These are phyloP conservation scores for Pestalotiopsis sp. DNA, from an alignment of 2,329 filamentous ascomycete species.

Conservation along the genomic window DNA sequence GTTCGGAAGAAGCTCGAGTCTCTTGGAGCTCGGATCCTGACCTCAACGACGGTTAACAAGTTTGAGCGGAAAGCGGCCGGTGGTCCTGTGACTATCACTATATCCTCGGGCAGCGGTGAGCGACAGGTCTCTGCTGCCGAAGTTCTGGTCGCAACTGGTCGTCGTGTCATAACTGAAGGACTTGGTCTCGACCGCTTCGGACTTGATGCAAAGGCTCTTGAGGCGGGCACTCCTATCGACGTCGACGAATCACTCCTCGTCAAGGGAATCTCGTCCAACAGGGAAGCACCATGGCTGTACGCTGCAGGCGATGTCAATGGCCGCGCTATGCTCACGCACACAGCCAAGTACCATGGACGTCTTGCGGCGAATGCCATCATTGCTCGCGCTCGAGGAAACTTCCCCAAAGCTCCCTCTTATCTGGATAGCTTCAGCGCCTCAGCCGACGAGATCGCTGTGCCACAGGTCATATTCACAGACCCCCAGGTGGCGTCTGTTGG, in stretches of 20 bases:
- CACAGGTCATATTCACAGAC: background rate
- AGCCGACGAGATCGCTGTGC: background rate
- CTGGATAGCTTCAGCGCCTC: background rate
- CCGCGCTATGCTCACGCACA: slow-evolving; percentile 1
- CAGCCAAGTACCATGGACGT: slow-evolving; percentile 4
- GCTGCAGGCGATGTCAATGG: slow-evolving; percentile 10
- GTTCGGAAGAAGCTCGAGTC: background rate
- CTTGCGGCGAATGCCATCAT: slow-evolving; percentile 2
- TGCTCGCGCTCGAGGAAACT: slow-evolving; percentile 17
- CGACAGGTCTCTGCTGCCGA: background rate
- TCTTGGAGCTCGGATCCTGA: background rate
- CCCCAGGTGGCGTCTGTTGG: background rate
- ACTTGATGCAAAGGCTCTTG: background rate
- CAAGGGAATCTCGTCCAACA: background rate
- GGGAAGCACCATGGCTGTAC: background rate
- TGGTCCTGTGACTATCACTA: background rate
- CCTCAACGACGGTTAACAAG: background rate
- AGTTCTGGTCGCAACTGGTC: slow-evolving; percentile 7
- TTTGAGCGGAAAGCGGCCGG: background rate
- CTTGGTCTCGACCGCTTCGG: slow-evolving; percentile 2
- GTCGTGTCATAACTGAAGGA: background rate
- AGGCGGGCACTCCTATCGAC: background rate
- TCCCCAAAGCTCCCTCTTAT: background rate
- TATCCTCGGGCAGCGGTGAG: background rate
- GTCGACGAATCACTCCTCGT: slow-evolving; percentile 1